Percentiles rank a stretch among this genome's conserved stretches.
Conservation (phyloP, 148 eudicot species). For the Camellia lanceoleosa region DNA sequence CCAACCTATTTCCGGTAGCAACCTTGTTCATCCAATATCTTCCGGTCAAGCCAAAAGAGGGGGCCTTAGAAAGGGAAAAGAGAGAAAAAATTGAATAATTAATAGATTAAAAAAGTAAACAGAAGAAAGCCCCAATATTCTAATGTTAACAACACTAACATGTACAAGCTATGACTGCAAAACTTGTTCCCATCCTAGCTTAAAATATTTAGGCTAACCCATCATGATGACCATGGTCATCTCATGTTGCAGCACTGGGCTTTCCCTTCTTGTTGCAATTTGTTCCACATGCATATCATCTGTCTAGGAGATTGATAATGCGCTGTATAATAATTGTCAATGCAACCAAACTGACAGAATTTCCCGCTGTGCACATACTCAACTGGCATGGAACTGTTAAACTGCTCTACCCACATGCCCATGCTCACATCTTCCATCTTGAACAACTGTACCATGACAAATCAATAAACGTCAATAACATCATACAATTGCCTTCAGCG, state of each 20-base stretch:
- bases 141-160: constrained; percentile 3
- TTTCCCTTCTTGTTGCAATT: constrained; percentile 40
- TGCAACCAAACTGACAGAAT: constrained; percentile 74
- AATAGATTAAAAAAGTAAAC: background rate
- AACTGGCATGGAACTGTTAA: constrained; percentile 54
- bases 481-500: background rate
- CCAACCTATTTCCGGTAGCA: background rate
- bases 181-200: background rate
- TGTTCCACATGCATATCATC: constrained; percentile 59
- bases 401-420: constrained; percentile 90
- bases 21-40: constrained; percentile 8
- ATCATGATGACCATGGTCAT: constrained; percentile 24
- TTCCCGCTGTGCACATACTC: constrained; percentile 60
- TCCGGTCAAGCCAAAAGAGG: background rate
- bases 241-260: constrained; percentile 71
- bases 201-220: background rate
- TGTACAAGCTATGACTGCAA: constrained; percentile 20
- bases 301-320: constrained; percentile 90
- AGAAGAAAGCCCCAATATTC: constrained; percentile 1
- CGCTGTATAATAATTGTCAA: constrained; percentile 63
- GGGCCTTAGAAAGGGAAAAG: background rate
- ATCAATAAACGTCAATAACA: background rate
- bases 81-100: background rate
- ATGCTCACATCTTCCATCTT: constrained; percentile 98
- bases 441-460: constrained; percentile 50